Base-by-base conservation (phyloP, 2,329 filamentous ascomycete genomes). In the Ilyonectria mors-panacis region DNA sequence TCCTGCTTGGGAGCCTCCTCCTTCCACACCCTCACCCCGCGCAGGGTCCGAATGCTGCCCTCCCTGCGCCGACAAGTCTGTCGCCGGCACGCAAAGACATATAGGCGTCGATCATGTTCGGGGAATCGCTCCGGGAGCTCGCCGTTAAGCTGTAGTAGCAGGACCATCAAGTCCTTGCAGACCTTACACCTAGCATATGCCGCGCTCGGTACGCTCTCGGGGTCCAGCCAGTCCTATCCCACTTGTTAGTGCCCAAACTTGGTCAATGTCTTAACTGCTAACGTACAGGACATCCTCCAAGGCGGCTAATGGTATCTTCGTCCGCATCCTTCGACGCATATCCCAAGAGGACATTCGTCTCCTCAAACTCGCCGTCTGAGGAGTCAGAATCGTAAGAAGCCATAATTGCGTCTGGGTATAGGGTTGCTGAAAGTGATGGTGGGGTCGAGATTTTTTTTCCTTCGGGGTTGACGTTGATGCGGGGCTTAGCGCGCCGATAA, bases 141-240 rank as follows among this genome's bases (percentile, higher is more conserved):
- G 75, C 90, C 95, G 81, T 99, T 94, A 30, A 99, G 88, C 81
- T 99, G 94, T 53, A 99, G 88, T 3, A 99, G 88, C 12, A 98
- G 87, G 1, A 90, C 91, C 89, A 98, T 94, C 59, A 94, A 82
- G 59, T 91, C 88, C 72, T 94, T 93, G 88, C 96, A 99, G 71
- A 93, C 88, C 81, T 93, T 94, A 85, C 96, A 99, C 81, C 91
- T 92, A 23, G 93, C 94, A 10, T 97, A 87, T 1, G 91, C 85
- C 26, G 92, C 92, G 1, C 93, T 93, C 8, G 95, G 93, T 4
- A 92, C 85, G 45, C 86, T 88, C 59, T 86, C 83, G n/a, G 87
- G 81, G 73, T 95, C 91, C 42, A 97, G 85, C 96, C 96, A 99
- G 81, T 92, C 91, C 95, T 96, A 47, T 15, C 21, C 26, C 48